Base-by-base conservation (phyloP, 2,329 filamentous ascomycete genomes). In the Elsinoe batatas region DNA sequence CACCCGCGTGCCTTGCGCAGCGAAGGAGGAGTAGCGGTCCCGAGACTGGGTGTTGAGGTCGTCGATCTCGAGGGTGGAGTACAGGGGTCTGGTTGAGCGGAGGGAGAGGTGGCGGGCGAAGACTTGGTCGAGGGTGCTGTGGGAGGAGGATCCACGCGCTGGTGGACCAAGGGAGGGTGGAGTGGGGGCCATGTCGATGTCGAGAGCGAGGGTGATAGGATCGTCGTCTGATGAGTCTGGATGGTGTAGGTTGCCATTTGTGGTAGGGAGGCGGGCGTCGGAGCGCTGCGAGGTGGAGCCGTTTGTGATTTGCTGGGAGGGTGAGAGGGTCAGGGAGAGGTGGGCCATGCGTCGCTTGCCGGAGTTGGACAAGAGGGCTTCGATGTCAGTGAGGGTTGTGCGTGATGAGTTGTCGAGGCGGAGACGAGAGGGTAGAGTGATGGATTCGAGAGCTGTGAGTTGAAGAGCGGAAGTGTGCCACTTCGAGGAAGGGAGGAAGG, bases 401-500 rank as follows among this genome's bases (percentile, higher is more conserved):
- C 72, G 61, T 67, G 74, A 59, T 62, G 60, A 59, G 20, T 68
- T 68, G 3, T 68, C 68, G 10, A 76, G 69, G 30, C 76, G 78
- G 30, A 95, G 71, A 2, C 91, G 80, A 1, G 88, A 84, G 5
- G 88, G 87, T 12, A 97, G 71, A 1, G 85, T 88, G 33, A 85
- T 80, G 20, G 82, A 88, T 68, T 97, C 93, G 11, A 95, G 67
- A 1, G 86, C 87, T 0, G 87, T 77, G 12, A 83, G 81, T 59
- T 95, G 78, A 12, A 96, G 71, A 1, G 86, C 91, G 11, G 88
- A 85, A 3, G 81, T 80, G 63, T 94, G 83, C 93, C 93, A 98
- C 56, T 77, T 73, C 0, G 87, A 93, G 6, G 72, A 69, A 8
- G 69, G 61, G 62, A 91, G 80, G 12, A 93, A 61, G 2, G 70